Base-by-base conservation (phyloP, 2,329 filamentous ascomycete genomes). In the Colletotrichum somersetense region DNA sequence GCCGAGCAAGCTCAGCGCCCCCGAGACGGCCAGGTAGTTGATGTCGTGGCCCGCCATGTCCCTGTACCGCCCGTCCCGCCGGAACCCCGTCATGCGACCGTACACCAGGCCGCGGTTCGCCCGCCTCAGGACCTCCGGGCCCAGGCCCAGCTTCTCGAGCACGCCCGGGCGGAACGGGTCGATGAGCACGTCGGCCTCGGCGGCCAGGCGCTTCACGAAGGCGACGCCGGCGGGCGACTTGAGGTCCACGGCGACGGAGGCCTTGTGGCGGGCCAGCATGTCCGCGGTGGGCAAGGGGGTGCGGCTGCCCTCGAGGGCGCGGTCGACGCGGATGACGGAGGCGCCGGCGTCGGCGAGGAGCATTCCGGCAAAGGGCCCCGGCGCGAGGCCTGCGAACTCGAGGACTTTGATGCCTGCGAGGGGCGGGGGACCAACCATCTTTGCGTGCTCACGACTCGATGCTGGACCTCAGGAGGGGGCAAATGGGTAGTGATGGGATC, bases 41-140 rank as follows among this genome's bases (percentile, higher is more conserved):
- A 98, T 97, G 80, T 98, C 95, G 79, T 98, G 95, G 56, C 95
- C 95, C 0, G 95, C 95, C 95, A 97, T 98, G 77, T 88, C 83
- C 59, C 89, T 89, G 82, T 97, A 98, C 77, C 90, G 91, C 0
- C 95, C 96, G 82, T 97, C 94, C 50, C 95, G 87, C 16, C 96
- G 88, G 81, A 98, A 98, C 0, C 96, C 96, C 2, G 95, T 96
- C 89, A 98, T 92, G 52, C 96, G 91, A 10, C 89, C 94, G 68
- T 97, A 91, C 66, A 98, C 90, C 2, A 98, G 84, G 0, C 91
- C 86, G 14, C 91, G 92, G 80, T 98, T 97, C 23, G 88, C 79
- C 33, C 82, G 84, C 38, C 90, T 83, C 10, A 98, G 86, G 1
- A 89, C 88, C 0, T 88, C 86, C 10, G 96, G 96, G 0, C 90